phyloP scores from a whole-genome alignment of 768 basidiomycete species.

The Pleurotus cornucopiae region DNA sequence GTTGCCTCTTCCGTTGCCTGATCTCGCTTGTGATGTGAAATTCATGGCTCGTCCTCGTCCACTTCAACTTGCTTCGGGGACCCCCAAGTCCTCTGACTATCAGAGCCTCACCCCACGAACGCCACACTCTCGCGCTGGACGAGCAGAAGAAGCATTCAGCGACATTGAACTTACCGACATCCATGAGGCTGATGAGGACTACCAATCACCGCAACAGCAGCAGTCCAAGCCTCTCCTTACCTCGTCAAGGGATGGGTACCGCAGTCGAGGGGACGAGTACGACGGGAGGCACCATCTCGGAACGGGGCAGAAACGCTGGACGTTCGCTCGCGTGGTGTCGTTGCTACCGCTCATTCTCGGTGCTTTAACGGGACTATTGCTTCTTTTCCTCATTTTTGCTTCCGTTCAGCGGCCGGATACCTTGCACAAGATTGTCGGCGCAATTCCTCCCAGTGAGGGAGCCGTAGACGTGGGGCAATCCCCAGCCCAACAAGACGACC shows the following conservation, averaged over 20 bases:
- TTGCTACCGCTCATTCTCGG: slow-evolving; percentile 43
- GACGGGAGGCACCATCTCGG: slow-evolving; percentile 12
- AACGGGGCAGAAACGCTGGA: slow-evolving; percentile 15
- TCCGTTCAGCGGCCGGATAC: slow-evolving; percentile 47
- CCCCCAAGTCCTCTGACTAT: slow-evolving; percentile 23
- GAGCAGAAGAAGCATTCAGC: slow-evolving; percentile 49
- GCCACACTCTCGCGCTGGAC: slow-evolving; percentile 57
- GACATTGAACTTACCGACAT: slow-evolving; percentile 43
- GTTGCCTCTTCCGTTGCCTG: not conserved
- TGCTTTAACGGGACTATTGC: slow-evolving; percentile 34
- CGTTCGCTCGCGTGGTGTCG: slow-evolving; percentile 20
- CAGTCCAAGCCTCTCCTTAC: slow-evolving; percentile 44
- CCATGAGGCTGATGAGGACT: slow-evolving; percentile 27
- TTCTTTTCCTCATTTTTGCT: slow-evolving; percentile 44
- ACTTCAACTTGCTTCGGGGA: slow-evolving; percentile 29
- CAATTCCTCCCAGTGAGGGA: slow-evolving; percentile 9
- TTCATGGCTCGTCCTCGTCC: slow-evolving; percentile 37
- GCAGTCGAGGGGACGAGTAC: slow-evolving; percentile 37
- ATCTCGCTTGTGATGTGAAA: slow-evolving; percentile 1
- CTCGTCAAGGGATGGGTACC: slow-evolving; percentile 40
- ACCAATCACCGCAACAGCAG: slow-evolving; percentile 35
- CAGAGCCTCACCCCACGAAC: slow-evolving; percentile 52
- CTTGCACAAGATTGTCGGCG: slow-evolving; percentile 41
- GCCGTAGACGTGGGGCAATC: no score
- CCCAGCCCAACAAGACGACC: not conserved